Evolutionary conservation across 2,329 filamentous ascomycete genomes (phyloP), one percentile per base, ranked within the genome.

Genomic region (Aureobasidium sp.): DNA sequence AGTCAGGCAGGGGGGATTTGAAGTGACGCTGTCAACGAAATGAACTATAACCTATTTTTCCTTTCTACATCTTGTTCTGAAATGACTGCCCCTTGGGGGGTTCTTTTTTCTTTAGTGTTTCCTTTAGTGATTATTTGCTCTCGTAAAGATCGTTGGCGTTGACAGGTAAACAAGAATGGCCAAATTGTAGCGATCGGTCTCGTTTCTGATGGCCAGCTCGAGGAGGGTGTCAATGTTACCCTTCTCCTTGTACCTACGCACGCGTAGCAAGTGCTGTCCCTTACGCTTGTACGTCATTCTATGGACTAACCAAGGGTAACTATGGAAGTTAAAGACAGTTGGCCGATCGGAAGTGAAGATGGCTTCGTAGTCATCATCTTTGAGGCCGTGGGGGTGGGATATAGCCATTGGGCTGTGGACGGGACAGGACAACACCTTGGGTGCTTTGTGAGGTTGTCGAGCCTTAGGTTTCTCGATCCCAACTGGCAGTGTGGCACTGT

Each of bases 261-360:
- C 89, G 68, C 89, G 85, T 64, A 91, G 74, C 73, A 89, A 85
- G 49, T 79, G 71, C 71, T 81, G 83, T 4, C 87, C 88, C 1
- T 85, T 85, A 1, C 88, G 84, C 76, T 88, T 87, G 76, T 91
- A 91, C 0, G 87, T 88, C 67, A 92, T 75, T 57, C 88, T 81
- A 76, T 91, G 88, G 57, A 92, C 83, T 68, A 92, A 92, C 83
- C 68, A 92, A 30, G 30, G 21, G 30, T 30, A 30, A 30, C 21
- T 87, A 77, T 92, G 89, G 82, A 91, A 92, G 77, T 91, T 91
- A 80, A 92, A 91, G 70, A 91, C 85, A 70, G 90, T 78, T 27
- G 88, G 89, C 66, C 81, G 86, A 76, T 90, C 78, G 16, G 80
- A 79, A 0, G 88, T 91, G 79, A 92, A 92, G 65, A 91, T 76